Conservation (phyloP, 2,329 filamentous ascomycete species). For the Diaporthe velutina region DNA sequence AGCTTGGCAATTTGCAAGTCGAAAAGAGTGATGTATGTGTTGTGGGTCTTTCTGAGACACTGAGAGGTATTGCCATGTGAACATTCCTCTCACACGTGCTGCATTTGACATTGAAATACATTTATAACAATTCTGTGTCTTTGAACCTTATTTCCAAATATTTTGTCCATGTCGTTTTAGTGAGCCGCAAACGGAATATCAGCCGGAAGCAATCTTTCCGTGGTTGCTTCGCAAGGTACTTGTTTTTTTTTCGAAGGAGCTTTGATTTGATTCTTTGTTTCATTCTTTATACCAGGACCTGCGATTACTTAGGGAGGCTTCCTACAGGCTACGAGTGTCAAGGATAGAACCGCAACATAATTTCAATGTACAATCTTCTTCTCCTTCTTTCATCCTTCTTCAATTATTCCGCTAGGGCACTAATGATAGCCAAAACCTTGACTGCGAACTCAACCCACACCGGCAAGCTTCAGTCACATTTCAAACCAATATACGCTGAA, state of each 20-base stretch:
- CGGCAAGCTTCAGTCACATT: not conserved
- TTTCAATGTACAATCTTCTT: too few species aligned
- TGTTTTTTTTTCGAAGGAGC: not conserved
- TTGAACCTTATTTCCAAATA: not conserved
- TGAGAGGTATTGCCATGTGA: not conserved
- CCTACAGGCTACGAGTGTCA: not conserved
- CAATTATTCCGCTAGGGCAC: too few species aligned
- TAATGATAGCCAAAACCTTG: not conserved
- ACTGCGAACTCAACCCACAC: not conserved
- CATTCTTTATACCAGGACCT: not conserved
- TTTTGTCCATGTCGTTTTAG: not conserved
- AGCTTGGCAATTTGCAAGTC: not conserved
- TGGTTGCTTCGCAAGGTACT: not conserved
- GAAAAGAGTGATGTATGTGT: not conserved
- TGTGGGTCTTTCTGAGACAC: not conserved
- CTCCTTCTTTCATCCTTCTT: not conserved
- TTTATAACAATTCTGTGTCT: not conserved
- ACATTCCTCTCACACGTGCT: not conserved
- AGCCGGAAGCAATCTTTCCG: not conserved
- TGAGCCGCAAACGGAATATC: not conserved
- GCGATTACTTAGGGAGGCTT: not conserved
- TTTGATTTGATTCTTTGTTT: not conserved
- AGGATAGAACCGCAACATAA: not conserved
- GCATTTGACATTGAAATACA: not conserved
- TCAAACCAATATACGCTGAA: not conserved